Evolutionary conservation across 2,329 filamentous ascomycete species (phyloP), one percentile per base, ranked within the genome.

Genomic region (Cadophora luteo-olivacea): DNA sequence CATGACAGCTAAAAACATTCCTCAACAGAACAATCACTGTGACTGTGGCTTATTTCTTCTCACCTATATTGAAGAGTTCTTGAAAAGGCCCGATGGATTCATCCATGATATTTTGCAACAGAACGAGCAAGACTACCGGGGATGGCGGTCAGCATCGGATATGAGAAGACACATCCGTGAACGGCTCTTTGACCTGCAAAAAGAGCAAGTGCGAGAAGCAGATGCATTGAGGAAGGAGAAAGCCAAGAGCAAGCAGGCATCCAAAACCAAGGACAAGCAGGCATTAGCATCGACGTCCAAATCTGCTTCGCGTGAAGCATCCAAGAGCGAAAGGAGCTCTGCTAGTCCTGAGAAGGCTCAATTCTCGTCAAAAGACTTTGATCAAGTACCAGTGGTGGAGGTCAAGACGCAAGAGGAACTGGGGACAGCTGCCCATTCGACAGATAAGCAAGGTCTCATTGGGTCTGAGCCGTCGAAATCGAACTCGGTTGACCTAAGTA

Each of bases 41-140:
- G 96, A 99, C 77, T 99, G 96, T 75, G 96, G 96, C 9, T 82
- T 97, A 0, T 99, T 92, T 74, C 82, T 98, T 3, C 82, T 97
- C 4, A 91, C 90, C 2, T 99, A 98, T 75, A 84, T 97, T 64
- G 87, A 93, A 72, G 89, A 92, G 71, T 97, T 99, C 71, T 85
- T 97, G 19, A 84, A 88, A 64, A 82, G 93, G 68, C 95, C 95
- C 0, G 88, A 92, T 70, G 79, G 77, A 0, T 96, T 97, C 72
- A 84, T 92, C 19, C 81, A 81, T 24, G 89, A 87, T 69, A 81
- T 97, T 22, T 81, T 97, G 5, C 85, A 83, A 32, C 87, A 85
- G 3, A 71, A 82, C 9, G 36, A 49, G 25, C 49, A 61, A 48
- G 60, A 63, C 5, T 55, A 32, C 7, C 48, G 24, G 0, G 3